Evolutionary conservation across 1,139 yeast species (phyloP).

Genomic region (Suhomyces panamericanus): DNA sequence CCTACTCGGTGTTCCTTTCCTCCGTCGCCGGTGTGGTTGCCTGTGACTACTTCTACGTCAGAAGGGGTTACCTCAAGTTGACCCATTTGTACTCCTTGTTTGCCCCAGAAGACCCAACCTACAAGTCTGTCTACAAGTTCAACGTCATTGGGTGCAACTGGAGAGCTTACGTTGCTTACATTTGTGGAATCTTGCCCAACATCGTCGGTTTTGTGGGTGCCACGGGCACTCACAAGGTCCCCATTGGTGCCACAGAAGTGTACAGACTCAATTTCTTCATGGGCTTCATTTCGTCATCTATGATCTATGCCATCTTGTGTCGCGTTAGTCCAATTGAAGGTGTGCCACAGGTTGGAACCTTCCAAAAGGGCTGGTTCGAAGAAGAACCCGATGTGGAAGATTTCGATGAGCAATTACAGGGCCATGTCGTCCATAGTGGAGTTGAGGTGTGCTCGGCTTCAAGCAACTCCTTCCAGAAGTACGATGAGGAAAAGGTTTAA

Average conservation of each 20-base stretch:
- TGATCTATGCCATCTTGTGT: conserved; percentile 51
- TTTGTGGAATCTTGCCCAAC: conserved; percentile 77
- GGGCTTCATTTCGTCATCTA: conserved; percentile 63
- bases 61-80: conserved; percentile 69
- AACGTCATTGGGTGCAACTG: conserved; percentile 69
- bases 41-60: conserved; percentile 72
- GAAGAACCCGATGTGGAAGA: conserved; percentile 60
- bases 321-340: conserved; percentile 62
- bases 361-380: conserved; percentile 66
- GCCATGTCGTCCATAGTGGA: conserved; percentile 33
- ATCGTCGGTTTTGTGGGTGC: conserved; percentile 89
- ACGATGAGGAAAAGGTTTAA: conserved; percentile 10
- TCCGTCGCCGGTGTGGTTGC: conserved; percentile 84
- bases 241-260: conserved; percentile 72
- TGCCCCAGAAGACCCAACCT: conserved; percentile 34
- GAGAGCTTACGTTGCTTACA: conserved; percentile 74
- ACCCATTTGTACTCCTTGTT: conserved; percentile 57
- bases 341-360: conserved; percentile 48
- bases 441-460: conserved; percentile 14
- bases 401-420: conserved; percentile 51
- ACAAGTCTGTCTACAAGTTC: conserved; percentile 54
- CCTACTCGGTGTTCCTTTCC: conserved; percentile 83
- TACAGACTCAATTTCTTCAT: conserved; percentile 73
- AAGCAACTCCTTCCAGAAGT: conserved; percentile 14
- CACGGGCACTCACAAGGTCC: conserved; percentile 63